Percentiles rank a stretch among this genome's conserved stretches.
phyloP scores from a whole-genome alignment of 2,329 filamentous ascomycete species.

The Aureobasidium musti region DNA sequence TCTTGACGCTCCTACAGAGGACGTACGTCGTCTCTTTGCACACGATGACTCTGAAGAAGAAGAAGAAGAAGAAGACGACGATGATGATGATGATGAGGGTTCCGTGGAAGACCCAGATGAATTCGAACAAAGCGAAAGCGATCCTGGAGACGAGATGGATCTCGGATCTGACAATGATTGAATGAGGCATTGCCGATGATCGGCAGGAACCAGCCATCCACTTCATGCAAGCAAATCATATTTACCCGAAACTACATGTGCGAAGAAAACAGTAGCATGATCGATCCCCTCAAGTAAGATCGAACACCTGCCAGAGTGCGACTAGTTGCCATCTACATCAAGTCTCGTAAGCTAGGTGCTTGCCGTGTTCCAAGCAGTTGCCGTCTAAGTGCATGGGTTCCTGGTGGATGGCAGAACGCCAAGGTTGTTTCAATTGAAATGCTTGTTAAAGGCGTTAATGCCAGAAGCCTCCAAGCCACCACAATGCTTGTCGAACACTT shows the following conservation, averaged over 20 bases:
- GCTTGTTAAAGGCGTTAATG: not conserved
- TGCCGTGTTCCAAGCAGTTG: not conserved
- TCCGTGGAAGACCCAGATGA: not conserved
- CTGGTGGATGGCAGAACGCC: constrained; percentile 4
- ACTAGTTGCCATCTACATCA: not conserved
- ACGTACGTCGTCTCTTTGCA: constrained; percentile 1
- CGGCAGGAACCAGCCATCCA: not conserved
- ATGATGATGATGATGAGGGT: not conserved
- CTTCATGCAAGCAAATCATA: not conserved
- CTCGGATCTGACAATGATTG: not conserved
- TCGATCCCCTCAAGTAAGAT: not conserved
- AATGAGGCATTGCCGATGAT: not conserved
- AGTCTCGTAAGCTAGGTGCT: not conserved
- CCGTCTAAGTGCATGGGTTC: not conserved
- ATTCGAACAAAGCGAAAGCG: not conserved
- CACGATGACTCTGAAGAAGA: not conserved
- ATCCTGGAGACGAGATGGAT: constrained; percentile 6
- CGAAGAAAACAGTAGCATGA: not conserved
- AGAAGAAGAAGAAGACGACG: not conserved
- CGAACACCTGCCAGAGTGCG: not conserved
- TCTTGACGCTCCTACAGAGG: constrained; percentile 6
- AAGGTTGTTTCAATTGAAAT: constrained; percentile 3
- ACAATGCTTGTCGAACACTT: too few relatives aligned
- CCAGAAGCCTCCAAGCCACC: not conserved
- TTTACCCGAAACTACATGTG: not conserved